A percentile compares a stretch with the other conserved stretches of the same genome.
Conservation (phyloP, 306 rosid species). For the Aeschynomene evenia region DNA sequence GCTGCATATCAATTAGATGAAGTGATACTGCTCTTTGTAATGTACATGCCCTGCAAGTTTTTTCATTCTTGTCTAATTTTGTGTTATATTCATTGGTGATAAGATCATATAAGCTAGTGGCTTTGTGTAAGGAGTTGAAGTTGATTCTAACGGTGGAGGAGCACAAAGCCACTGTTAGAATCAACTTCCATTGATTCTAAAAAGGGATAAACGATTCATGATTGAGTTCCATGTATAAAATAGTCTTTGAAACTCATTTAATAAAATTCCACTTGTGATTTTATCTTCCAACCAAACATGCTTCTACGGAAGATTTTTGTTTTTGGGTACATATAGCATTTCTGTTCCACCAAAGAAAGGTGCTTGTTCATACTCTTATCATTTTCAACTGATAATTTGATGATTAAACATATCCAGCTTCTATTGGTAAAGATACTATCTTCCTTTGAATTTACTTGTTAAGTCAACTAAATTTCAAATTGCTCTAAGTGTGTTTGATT, state of each 20-base stretch:
- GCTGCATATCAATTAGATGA: constrained; percentile 5
- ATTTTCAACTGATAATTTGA: background rate
- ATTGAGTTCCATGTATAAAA: too few species aligned
- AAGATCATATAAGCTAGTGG: constrained; percentile 20
- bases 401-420: background rate
- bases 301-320: too few species aligned
- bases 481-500: too few species aligned
- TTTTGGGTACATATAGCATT: too few species aligned
- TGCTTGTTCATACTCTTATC: background rate
- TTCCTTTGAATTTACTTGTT: background rate
- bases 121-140: constrained; percentile 16
- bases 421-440: too few species aligned
- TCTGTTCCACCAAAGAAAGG: too few species aligned
- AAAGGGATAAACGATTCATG: too few species aligned
- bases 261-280: too few species aligned
- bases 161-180: too few species aligned
- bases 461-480: background rate
- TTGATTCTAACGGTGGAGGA: background rate
- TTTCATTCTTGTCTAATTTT: background rate
- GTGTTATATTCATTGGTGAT: constrained; percentile 4
- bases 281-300: too few species aligned
- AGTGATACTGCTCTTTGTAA: constrained; percentile 22
- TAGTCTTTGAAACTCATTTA: too few species aligned
- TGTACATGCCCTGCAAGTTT: constrained; percentile 17
- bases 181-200: too few species aligned